A percentile compares a stretch with the other conserved stretches of the same genome.
Evolutionary conservation across 2,329 filamentous ascomycete species (phyloP).

Genomic region (Nannizziopsis arthrosporioides): DNA sequence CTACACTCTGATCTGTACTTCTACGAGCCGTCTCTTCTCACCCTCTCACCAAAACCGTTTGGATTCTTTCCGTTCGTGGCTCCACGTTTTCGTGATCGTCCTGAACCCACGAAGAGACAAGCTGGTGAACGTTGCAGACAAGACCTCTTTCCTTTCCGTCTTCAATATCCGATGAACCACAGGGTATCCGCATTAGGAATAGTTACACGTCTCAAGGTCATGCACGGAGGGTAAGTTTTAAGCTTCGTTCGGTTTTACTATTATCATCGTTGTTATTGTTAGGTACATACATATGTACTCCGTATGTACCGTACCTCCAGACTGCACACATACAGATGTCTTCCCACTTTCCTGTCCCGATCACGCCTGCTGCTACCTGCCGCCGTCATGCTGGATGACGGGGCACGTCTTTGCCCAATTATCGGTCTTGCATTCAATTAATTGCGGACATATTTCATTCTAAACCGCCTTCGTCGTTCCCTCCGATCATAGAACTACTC

Average conservation of each 20-base stretch:
- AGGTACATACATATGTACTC: background rate
- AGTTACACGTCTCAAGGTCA: slow-evolving; percentile 10
- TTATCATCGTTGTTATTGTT: background rate
- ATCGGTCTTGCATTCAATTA: slow-evolving; percentile 9
- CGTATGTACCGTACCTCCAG: too few species aligned
- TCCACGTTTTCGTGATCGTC: too few species aligned
- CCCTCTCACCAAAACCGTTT: too few species aligned
- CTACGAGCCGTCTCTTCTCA: too few species aligned
- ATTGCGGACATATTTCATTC: background rate
- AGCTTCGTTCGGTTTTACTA: slow-evolving; percentile 19
- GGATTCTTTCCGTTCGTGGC: too few species aligned
- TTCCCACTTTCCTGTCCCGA: slow-evolving; percentile 8
- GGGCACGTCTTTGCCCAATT: slow-evolving; percentile 21
- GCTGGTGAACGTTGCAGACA: background rate
- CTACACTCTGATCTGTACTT: too few species aligned
- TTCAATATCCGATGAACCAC: background rate
- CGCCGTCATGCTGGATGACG: slow-evolving; percentile 27
- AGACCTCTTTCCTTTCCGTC: background rate
- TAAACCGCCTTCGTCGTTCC: slow-evolving; percentile 9
- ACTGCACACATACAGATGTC: background rate
- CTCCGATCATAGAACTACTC: slow-evolving; percentile 14
- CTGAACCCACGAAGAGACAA: too few species aligned
- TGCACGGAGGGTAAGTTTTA: slow-evolving; percentile 32
- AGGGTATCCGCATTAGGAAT: slow-evolving; percentile 7
- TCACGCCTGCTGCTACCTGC: slow-evolving; percentile 18